These are phyloP conservation scores for Rosa chinensis DNA, from an alignment of 306 rosid species.

Conservation along the genomic window DNA sequence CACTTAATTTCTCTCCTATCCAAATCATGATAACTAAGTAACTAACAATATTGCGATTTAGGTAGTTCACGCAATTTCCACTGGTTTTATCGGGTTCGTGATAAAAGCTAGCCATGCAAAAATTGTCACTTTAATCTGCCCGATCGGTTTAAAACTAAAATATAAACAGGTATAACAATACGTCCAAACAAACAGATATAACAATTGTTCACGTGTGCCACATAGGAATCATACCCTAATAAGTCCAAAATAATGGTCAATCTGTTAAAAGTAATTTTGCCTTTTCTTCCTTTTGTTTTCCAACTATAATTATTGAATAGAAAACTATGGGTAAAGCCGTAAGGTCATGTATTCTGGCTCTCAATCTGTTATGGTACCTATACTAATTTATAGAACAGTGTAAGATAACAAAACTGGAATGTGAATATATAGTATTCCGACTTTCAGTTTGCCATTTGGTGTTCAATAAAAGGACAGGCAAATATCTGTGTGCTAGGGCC, in stretches of 20 bases:
- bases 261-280: neutral
- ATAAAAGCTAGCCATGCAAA: conserved; percentile 16
- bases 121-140: neutral
- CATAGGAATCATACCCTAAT: neutral
- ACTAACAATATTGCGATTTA: neutral
- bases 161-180: neutral
- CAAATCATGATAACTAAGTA: conserved; percentile 10
- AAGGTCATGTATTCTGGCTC: neutral
- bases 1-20: neutral
- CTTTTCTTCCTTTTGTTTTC: neutral
- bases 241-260: neutral
- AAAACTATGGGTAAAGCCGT: neutral
- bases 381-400: neutral
- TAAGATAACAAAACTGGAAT: neutral
- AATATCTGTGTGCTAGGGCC: too few relatives aligned
- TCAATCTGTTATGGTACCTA: neutral
- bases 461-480: too few relatives aligned
- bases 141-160: neutral
- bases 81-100: neutral
- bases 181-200: neutral
- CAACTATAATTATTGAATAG: neutral
- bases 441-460: too few relatives aligned
- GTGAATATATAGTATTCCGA: neutral
- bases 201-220: neutral
- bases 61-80: neutral